Evolutionary conservation across 202 grass and related monocot species (phyloP).

Genomic region (Digitaria exilis): DNA sequence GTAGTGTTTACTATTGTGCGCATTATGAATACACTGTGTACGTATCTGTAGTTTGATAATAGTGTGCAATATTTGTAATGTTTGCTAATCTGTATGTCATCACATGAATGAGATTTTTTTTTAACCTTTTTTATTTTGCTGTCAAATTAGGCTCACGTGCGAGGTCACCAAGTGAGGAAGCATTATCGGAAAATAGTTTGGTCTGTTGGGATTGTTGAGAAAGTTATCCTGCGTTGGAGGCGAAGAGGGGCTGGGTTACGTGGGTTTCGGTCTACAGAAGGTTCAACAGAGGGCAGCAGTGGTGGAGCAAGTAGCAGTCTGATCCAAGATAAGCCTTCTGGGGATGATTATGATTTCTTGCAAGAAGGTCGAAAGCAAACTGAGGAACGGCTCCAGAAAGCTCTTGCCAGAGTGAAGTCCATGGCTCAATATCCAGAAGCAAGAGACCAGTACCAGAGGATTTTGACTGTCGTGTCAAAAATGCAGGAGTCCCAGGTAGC

Average conservation of each 20-base stretch:
- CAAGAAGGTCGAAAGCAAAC: constrained; percentile 78
- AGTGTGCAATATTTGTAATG: background rate
- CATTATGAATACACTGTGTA: background rate
- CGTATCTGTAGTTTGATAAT: background rate
- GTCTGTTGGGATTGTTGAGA: constrained; percentile 81
- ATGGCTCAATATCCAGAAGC: constrained; percentile 91
- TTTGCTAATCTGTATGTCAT: background rate
- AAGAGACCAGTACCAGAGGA: constrained; percentile 83
- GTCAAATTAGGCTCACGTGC: constrained; percentile 71
- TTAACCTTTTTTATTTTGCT: background rate
- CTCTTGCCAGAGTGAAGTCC: constrained; percentile 84
- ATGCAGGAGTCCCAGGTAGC: constrained; percentile 83
- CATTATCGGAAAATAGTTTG: constrained; percentile 77
- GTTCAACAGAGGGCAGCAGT: constrained; percentile 41
- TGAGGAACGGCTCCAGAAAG: constrained; percentile 77
- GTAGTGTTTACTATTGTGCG: constrained; percentile 10
- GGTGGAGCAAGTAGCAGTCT: constrained; percentile 36
- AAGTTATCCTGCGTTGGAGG: constrained; percentile 75
- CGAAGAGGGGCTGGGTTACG: constrained; percentile 79
- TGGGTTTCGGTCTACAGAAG: constrained; percentile 56
- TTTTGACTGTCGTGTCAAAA: constrained; percentile 74
- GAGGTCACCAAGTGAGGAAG: constrained; percentile 84
- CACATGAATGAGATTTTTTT: background rate
- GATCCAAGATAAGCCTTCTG: constrained; percentile 36
- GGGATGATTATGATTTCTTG: constrained; percentile 83